phyloP scores from a whole-genome alignment of 2,329 filamentous ascomycete species.

The Fusarium secorum region DNA sequence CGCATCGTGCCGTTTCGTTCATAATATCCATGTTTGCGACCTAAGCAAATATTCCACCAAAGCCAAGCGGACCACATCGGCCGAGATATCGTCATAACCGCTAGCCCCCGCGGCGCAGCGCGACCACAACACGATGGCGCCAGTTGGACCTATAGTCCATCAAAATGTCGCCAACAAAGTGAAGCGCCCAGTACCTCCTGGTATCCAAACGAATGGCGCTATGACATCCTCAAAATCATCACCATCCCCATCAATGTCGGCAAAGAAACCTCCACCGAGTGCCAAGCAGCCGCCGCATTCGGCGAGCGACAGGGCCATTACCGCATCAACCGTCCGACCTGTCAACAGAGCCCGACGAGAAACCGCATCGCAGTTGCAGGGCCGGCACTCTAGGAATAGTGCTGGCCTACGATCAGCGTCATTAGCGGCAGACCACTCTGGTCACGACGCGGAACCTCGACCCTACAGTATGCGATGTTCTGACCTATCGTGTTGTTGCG shows the following conservation, averaged over 20 bases:
- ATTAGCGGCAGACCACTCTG: conserved; percentile 53
- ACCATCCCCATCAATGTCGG: conserved; percentile 64
- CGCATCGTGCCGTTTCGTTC: conserved; percentile 25
- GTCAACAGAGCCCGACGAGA: conserved; percentile 69
- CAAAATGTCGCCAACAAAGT: conserved; percentile 63
- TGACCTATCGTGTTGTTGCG: background rate
- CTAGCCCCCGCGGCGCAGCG: conserved; percentile 39
- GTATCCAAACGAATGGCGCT: conserved; percentile 70
- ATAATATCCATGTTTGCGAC: conserved; percentile 36
- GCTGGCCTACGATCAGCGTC: conserved; percentile 59
- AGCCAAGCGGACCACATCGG: conserved; percentile 26
- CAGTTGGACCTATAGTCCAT: conserved; percentile 59
- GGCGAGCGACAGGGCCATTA: conserved; percentile 48
- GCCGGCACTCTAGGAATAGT: conserved; percentile 61
- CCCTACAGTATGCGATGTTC: conserved; percentile 57
- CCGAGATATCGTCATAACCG: conserved; percentile 20
- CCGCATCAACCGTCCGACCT: conserved; percentile 56
- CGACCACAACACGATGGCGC: conserved; percentile 58
- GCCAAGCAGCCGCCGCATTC: conserved; percentile 52
- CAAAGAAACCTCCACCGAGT: conserved; percentile 60
- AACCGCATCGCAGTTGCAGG: conserved; percentile 52
- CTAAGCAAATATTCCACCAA: conserved; percentile 16
- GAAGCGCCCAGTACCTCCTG: conserved; percentile 72
- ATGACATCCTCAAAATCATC: conserved; percentile 65
- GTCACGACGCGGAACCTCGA: conserved; percentile 53